Conservation (phyloP, 2,329 filamentous ascomycete genomes). For the Ciborinia camelliae region DNA sequence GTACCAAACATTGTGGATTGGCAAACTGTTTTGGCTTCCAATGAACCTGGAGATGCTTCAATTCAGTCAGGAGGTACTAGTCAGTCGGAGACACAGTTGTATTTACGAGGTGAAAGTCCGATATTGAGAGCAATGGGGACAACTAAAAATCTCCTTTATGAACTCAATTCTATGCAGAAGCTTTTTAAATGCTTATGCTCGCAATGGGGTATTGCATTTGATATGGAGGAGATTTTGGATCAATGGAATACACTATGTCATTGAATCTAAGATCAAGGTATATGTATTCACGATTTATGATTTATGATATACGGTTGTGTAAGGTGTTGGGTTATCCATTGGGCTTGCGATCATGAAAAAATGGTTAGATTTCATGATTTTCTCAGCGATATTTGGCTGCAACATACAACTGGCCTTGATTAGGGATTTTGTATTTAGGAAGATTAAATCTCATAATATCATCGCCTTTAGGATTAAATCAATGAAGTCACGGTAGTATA, state of each 20-base stretch:
- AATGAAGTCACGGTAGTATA: no score
- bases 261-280: constrained; percentile 24
- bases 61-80: constrained; percentile 61
- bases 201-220: constrained; percentile 46
- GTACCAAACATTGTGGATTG: constrained; percentile 43
- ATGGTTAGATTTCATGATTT: background rate
- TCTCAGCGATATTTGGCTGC: background rate
- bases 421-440: no score
- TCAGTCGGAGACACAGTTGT: constrained; percentile 41
- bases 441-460: no score
- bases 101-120: constrained; percentile 38
- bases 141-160: constrained; percentile 44
- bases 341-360: background rate
- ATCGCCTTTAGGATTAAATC: no score
- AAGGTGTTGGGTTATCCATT: background rate
- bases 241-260: constrained; percentile 45
- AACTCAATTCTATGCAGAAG: constrained; percentile 47
- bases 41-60: constrained; percentile 39
- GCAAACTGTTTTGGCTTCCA: constrained; percentile 40
- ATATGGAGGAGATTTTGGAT: constrained; percentile 45
- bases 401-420: background rate
- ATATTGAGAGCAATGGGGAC: constrained; percentile 27
- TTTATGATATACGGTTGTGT: background rate
- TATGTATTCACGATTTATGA: background rate
- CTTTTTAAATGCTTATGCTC: constrained; percentile 44